Evolutionary conservation across 768 basidiomycete species (phyloP), one percentile per base, ranked within the genome.

Genomic region (Xerocomellus chrysenteron): DNA sequence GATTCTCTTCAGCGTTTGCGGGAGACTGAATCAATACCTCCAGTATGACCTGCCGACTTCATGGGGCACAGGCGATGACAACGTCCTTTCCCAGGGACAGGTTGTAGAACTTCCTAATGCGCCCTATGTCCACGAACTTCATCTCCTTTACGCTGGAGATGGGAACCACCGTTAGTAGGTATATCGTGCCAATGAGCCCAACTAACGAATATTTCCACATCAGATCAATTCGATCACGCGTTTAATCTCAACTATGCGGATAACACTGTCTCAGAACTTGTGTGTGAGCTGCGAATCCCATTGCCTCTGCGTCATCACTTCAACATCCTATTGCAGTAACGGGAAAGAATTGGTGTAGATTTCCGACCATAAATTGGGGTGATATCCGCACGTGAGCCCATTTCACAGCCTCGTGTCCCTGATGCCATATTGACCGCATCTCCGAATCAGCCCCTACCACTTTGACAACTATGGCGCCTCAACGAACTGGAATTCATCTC

Each of bases 131-230:
- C 82, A 82, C 55, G 74, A 82, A 55, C 62, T 83, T 26, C 79
- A 82, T 54, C 69, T 81, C 48, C 57, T 82, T 12, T 82, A 82
- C 59, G 72, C 78, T 21, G 78, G 77, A 26, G 78, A 78, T 46
- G 73, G 72, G 7, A 54, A 43, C 1, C 64, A 70, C n/a, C 56
- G 77, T 74, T 42, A 50, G 73, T 58, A 33, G 30, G n/a, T 32
- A 42, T 21, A 37, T 36, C 21, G 13, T 39, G 13, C 14, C n/a
- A 26, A 7, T 41, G 14, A 50, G 13, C n/a, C n/a, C 5, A 1
- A 9, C 26, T 60, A 16, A 56, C 21, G 39, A 30, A 24, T 30
- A 8, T 19, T 19, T 5, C 26, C 17, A n/a, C 30, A 36, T 17
- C 36, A 75, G 67, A 52, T 30, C 74, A 76, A 54, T 69, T 72